Evolutionary conservation across 2,329 filamentous ascomycete genomes (phyloP), one percentile per base, ranked within the genome.

Genomic region (Zalaria sp.): DNA sequence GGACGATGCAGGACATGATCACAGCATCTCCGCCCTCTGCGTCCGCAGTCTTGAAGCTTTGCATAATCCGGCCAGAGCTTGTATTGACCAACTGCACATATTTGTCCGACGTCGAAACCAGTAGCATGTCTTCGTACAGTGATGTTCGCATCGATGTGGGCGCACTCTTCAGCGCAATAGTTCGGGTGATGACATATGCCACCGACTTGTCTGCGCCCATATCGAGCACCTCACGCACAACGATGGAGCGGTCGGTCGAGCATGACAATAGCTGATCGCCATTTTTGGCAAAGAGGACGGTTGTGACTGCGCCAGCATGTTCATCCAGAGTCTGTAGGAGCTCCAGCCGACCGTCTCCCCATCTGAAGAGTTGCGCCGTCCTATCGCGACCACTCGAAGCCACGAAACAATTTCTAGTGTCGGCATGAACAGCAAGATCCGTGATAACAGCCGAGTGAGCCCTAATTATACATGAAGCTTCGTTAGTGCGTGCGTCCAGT

Each of bases 321-420:
- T 98, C 89, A 43, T 84, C 79, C 55, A 96, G 74, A 0, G 91
- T 98, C 59, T 98, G 91, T 40, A 94, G 75, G 43, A 95, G 74
- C 44, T 83, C 75, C 7, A 61, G 46, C n/a, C 43, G 40, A 8
- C 44, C 42, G 9, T 48, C 44, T 7, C 35, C 43, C 59, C 93
- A 81, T 3, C 62, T 63, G 57, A 95, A 96, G n/a, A 98, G 66
- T 58, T 98, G 91, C 1, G 89, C 76, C n/a, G 83, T 94, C 39
- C 91, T 80, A 61, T 98, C 91, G 49, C 91, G 75, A 31, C 86
- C 84, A 56, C 82, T 88, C 7, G 81, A 87, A 11, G 84, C 89
- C 51, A 96, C 69, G 37, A 94, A 66, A 31, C 77, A 72, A 37
- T 66, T 69, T 1, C 72, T 67, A 1, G 72, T 68, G 36, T 71